phyloP scores from a whole-genome alignment of 306 rosid genomes.

The Sphenostylis stenocarpa region DNA sequence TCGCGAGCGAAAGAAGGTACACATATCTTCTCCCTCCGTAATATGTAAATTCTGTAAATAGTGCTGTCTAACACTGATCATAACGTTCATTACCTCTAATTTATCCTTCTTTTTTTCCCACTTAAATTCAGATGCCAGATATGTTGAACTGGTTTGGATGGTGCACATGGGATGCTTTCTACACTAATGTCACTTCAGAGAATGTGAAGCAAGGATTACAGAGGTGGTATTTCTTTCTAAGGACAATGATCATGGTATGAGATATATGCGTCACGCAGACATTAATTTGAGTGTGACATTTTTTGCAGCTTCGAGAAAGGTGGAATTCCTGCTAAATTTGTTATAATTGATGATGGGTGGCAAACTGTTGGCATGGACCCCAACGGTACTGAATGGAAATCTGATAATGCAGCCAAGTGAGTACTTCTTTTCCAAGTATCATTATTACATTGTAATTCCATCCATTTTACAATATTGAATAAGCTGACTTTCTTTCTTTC shows the following conservation, averaged over 20 bases:
- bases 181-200: constrained; percentile 73
- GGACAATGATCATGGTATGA: neutral
- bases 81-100: neutral
- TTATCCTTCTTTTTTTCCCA: neutral
- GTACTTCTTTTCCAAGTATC: constrained; percentile 10
- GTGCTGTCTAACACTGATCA: neutral
- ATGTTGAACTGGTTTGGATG: constrained; percentile 95
- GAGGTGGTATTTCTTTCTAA: constrained; percentile 47
- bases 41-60: neutral
- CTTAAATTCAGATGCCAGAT: constrained; percentile 79
- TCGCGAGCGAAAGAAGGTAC: constrained; percentile 84
- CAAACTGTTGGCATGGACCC: constrained; percentile 72
- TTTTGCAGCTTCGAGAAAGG: constrained; percentile 67
- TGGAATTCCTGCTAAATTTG: constrained; percentile 79
- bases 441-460: neutral
- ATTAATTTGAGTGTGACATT: neutral
- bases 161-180: constrained; percentile 99
- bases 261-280: neutral
- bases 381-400: constrained; percentile 44
- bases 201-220: constrained; percentile 78
- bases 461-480: neutral
- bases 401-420: constrained; percentile 70
- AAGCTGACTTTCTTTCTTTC: neutral
- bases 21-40: neutral
- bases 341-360: constrained; percentile 92